Base-by-base conservation (phyloP, 768 basidiomycete genomes). In the Lyophyllum decastes region DNA sequence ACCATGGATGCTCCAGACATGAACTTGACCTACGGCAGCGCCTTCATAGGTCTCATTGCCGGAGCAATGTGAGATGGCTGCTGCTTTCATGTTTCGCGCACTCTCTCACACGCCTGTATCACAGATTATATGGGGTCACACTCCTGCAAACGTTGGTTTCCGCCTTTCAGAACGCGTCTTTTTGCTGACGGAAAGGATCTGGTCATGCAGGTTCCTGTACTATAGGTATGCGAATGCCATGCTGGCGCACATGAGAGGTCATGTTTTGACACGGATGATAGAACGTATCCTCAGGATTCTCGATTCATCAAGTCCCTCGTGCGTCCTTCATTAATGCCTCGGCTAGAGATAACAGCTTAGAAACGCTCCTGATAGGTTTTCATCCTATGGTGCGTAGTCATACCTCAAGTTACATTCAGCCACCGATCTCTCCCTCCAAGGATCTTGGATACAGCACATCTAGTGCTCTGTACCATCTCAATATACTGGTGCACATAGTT, bases 81-180 rank as follows among this genome's bases (percentile, higher is more conserved):
- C 24, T 24, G 47, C 22, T 26, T 53, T 16, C 52, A 26, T 19
- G 30, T 58, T 30, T 7, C n/a, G 7, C 35, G 54, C 52, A 54
- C 22, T 24, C 49, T 54, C 33, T 51, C 46, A 49, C 41, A 51
- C 40, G 48, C 49, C n/a, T 52, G 16, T 21, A 25, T 14, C 33
- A 8, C 63, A 82, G 79, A 35, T 61, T 81, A 43, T 82, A 79
- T 64, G 81, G 81, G 34, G 75, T 80, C 24, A 81, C 80, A 7
- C 61, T 81, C 30, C 64, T 81, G 21, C 75, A 78, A 55, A 74
- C 74, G 75, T 78, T 61, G 61, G 75, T 68, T 19, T 30, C 45
- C 50, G 44, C 40, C 19, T 17, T 38, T 2, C 34, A 40, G 19
- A 7, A 52, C 38, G 51, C 45, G 17, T 26, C 40, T 26, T 16